phyloP scores from a whole-genome alignment of 2,329 filamentous ascomycete genomes.

The Leptodontidium sp. region DNA sequence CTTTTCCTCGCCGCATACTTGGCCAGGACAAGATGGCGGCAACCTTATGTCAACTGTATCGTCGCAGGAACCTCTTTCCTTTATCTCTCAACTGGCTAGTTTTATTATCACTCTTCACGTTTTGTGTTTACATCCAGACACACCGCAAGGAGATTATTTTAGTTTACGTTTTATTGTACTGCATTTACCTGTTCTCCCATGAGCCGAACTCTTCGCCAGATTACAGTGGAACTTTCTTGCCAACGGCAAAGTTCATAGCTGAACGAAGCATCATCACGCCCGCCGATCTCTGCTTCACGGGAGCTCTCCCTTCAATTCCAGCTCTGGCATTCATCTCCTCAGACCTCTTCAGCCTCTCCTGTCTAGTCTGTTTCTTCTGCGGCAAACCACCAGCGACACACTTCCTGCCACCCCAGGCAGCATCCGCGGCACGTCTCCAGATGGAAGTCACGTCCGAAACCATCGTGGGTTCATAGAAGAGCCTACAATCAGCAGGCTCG shows the following conservation, averaged over 20 bases:
- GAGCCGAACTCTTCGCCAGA: not conserved
- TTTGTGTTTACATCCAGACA: no score
- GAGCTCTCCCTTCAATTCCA: conserved; percentile 20
- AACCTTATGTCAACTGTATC: no score
- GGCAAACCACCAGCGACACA: conserved; percentile 44
- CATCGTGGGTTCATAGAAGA: conserved; percentile 65
- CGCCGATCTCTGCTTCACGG: conserved; percentile 9
- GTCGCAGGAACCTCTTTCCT: no score
- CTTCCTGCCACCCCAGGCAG: conserved; percentile 49
- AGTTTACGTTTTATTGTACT: not conserved
- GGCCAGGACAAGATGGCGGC: no score
- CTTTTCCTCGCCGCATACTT: no score
- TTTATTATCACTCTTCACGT: no score
- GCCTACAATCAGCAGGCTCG: conserved; percentile 65
- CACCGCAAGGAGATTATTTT: no score
- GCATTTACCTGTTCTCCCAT: not conserved
- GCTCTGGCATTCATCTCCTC: conserved; percentile 31
- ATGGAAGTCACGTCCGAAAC: conserved; percentile 56
- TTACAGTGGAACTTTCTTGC: conserved; percentile 30
- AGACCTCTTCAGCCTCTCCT: conserved; percentile 28
- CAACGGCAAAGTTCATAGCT: conserved; percentile 6
- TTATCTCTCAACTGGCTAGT: no score
- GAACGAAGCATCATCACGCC: conserved; percentile 16
- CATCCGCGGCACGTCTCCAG: conserved; percentile 56
- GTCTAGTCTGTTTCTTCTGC: conserved; percentile 24